Base-by-base conservation (phyloP, 176 grass and related monocot species). In the Eleusine coracana region DNA sequence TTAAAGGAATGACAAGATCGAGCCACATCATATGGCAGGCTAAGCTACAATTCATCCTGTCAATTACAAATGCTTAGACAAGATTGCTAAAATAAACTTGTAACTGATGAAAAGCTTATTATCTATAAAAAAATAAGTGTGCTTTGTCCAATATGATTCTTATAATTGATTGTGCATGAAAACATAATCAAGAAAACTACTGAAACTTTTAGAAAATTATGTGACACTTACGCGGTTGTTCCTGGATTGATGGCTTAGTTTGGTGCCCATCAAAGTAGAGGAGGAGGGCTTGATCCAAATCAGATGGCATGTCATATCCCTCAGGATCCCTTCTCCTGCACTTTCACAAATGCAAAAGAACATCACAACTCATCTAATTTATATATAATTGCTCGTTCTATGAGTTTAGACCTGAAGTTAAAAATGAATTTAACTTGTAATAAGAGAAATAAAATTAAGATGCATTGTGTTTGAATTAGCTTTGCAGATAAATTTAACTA, bases 241-340 rank as follows among this genome's bases (percentile, higher is more conserved):
- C 87, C 78, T 87, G 91, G 68, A 52, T 64, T 81, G 84, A 78
- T 80, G 75, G 50, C 79, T 83, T 82, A 51, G 86, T 80, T 77
- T 92, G 84, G 27, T 92, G 91, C 7, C 81, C 81, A 82, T 89
- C 87, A 58, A 89, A 80, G 70, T 92, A 92, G 62, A 89, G 77
- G 39, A 89, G 85, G 72, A 92, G 74, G 42, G 87, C 84, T 74
- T 81, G 87, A 78, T 92, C 91, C 87, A 89, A 31, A 48, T 92
- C 91, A 21, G 85, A 81, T 69, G 84, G 76, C 67, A 92, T 78
- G 81, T 85, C 91, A 84, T 87, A 92, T 61, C 76, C 77, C 40
- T 79, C 84, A 10, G 64, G 44, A 51, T 92, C 87, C 41, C 75
- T 89, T 81, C 87, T 89, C 51, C 84, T 89, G 80, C 77, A 85